Conservation (phyloP, 2,329 filamentous ascomycete genomes). For the Gnomoniopsis sp. region DNA sequence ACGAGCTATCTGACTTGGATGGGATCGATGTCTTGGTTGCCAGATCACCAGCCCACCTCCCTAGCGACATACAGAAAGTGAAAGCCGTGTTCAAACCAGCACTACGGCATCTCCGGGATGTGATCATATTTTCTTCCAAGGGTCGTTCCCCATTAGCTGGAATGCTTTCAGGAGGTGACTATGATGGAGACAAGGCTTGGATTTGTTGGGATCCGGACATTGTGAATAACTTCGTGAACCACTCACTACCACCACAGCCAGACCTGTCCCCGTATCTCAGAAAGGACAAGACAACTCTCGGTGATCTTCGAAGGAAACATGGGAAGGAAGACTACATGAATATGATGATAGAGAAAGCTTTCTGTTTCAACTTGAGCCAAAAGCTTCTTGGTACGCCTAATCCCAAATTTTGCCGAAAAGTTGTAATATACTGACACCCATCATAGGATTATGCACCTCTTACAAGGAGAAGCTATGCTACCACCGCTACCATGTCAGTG, state of each 20-base stretch:
- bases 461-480: constrained; percentile 65
- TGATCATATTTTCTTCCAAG: constrained; percentile 71
- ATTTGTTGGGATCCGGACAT: constrained; percentile 69
- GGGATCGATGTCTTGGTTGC: constrained; percentile 63
- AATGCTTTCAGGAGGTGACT: constrained; percentile 75
- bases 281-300: constrained; percentile 45
- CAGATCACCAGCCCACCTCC: constrained; percentile 66
- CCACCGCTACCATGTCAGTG: constrained; percentile 46
- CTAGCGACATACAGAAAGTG: constrained; percentile 71
- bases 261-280: constrained; percentile 38
- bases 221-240: constrained; percentile 63
- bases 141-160: constrained; percentile 62
- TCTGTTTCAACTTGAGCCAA: constrained; percentile 55
- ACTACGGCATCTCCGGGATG: constrained; percentile 68
- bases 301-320: constrained; percentile 33
- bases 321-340: constrained; percentile 28
- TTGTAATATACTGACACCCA: neutral
- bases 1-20: constrained; percentile 52
- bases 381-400: constrained; percentile 50
- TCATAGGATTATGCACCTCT: constrained; percentile 46
- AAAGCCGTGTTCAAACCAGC: constrained; percentile 54
- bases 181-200: constrained; percentile 76
- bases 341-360: constrained; percentile 49
- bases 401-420: neutral
- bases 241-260: constrained; percentile 39